Evolutionary conservation across 768 basidiomycete genomes (phyloP), one percentile per base, ranked within the genome.

Genomic region (Suillus clintonianus): DNA sequence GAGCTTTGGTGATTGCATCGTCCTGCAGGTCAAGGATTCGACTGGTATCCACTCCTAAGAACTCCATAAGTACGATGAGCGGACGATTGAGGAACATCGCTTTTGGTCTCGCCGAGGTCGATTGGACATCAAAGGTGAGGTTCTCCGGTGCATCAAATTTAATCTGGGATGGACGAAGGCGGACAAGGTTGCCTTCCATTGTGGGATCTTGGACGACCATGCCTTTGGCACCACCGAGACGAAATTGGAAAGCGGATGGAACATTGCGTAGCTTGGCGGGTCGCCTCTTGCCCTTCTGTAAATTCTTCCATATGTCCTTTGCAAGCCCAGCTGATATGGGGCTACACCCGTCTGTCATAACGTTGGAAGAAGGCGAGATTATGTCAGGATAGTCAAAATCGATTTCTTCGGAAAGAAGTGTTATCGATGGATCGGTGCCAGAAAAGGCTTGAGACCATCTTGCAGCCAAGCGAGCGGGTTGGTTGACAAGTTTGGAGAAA

Each of bases 361-460:
- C 64, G 30, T 70, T 74, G 5, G 64, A 67, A 27, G n/a, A 45
- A 3, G 62, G 59, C 6, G 79, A 77, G 39, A 4, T 62, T n/a
- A 68, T 72, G 66, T 83, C 80, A 10, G 37, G 24, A 41, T 17
- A 57, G 4, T 27, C 0, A 34, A 32, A 53, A 5, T 65, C 53
- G 27, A 86, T 80, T 65, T 84, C 76, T 17, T 77, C 59, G 14
- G 62, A 61, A 36, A 69, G 60, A 24, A 85, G 71, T 4, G 73
- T 69, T 17, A 84, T 72, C 0, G 80, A 82, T 0, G 84, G 79
- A 48, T 85, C 81, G 0, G 84, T 84, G 1, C 83, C 76, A 1
- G 84, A 82, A 68, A 86, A 86, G 1, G 81, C 83, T 68, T 85
- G 85, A 32, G 82, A 77, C 80, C 85, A 82, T 27, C 84, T 77